A percentile compares a stretch with the other conserved stretches of the same genome.
phyloP scores from a whole-genome alignment of 305 asterid species.

The Fraxinus sp. region DNA sequence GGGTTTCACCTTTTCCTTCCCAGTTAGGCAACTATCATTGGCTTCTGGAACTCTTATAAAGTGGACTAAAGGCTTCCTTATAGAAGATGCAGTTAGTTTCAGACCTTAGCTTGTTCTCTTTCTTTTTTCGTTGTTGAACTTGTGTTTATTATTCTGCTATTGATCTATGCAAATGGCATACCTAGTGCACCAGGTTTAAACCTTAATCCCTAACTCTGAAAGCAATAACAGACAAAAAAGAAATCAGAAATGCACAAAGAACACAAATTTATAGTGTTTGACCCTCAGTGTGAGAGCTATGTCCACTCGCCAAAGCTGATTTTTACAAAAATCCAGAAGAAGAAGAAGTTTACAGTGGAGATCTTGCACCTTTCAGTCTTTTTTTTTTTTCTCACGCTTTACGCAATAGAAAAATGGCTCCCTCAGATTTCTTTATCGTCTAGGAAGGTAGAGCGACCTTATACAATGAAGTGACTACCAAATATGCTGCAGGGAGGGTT shows the following conservation, averaged over 20 bases:
- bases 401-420: background rate
- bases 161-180: background rate
- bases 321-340: background rate
- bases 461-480: background rate
- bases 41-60: conserved; percentile 74
- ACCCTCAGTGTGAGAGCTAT: background rate
- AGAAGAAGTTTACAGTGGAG: background rate
- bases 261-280: background rate
- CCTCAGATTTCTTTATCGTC: background rate
- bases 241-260: background rate
- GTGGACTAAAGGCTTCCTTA: conserved; percentile 93
- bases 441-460: background rate
- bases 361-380: background rate
- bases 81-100: conserved; percentile 63
- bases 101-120: background rate
- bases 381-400: background rate
- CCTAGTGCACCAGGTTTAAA: background rate
- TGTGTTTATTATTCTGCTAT: background rate
- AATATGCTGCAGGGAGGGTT: background rate
- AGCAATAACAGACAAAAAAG: background rate
- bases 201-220: background rate
- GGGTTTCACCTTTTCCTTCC: conserved; percentile 91
- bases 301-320: background rate
- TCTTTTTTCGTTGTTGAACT: background rate
- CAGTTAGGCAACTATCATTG: conserved; percentile 81